phyloP scores from a whole-genome alignment of 345 rosid species.

The Orychophragmus violaceus region DNA sequence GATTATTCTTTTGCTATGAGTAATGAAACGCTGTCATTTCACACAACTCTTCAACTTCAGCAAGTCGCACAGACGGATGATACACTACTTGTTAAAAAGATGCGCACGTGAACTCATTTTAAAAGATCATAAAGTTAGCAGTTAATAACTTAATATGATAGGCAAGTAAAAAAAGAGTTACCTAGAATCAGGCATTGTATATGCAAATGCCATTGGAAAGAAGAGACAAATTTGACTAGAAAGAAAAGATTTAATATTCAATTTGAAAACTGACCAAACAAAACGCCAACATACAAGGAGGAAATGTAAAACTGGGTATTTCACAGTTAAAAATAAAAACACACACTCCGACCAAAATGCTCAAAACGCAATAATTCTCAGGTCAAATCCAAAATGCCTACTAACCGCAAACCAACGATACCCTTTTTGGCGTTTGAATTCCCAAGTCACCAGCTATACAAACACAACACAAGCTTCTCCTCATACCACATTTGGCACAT shows the following conservation, averaged over 20 bases:
- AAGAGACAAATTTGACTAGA: not conserved
- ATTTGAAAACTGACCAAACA: not conserved
- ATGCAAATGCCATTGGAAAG: not conserved
- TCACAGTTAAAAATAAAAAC: no score
- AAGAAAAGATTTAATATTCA: not conserved
- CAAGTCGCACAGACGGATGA: no score
- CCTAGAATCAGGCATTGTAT: not conserved
- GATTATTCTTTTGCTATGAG: not conserved
- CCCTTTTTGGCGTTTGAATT: conserved; percentile 11
- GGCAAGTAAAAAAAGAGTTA: not conserved
- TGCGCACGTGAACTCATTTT: no score
- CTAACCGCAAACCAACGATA: conserved; percentile 4
- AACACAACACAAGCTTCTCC: conserved; percentile 4
- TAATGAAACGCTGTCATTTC: no score
- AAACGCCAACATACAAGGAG: not conserved
- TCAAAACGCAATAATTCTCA: not conserved
- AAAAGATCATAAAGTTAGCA: no score
- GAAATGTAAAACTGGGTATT: conserved; percentile 8
- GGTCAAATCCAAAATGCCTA: not conserved
- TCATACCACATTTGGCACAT: not conserved
- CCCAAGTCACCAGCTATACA: conserved; percentile 17
- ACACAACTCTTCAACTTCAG: no score
- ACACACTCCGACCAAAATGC: no score
- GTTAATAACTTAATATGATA: not conserved
- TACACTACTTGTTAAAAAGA: no score